Evolutionary conservation across 2,329 filamentous ascomycete species (phyloP), one percentile per base, ranked within the genome.

Genomic region (Cercospora beticola): DNA sequence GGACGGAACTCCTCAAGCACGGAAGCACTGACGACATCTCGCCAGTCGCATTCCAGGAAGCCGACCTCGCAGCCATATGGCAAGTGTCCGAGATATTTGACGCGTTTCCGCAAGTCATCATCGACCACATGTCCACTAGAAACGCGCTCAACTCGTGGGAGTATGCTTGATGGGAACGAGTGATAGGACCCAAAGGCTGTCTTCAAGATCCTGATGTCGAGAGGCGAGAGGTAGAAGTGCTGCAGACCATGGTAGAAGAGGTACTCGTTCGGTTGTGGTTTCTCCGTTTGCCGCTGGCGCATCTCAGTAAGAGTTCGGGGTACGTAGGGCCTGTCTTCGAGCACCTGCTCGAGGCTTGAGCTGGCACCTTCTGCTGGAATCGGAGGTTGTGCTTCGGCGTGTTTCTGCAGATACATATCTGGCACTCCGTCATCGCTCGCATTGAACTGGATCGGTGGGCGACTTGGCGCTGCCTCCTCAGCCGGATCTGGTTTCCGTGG

Each of bases 1-100:
- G 84, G 81, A n/a, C 86, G 83, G 79, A 97, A 97, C 1, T 86
- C 85, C 46, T 88, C 88, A n/a, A 97, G 83, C 3, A 92, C 86
- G 62, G 92, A 90, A 0, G 89, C 85, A 3, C 89, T 86, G 5
- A 97, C 92, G 43, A 95, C 92, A 73, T 97, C 93, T 3, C 92
- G 93, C 94, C 94, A 97, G 78, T 97, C 93, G 76, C 94, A 97
- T 80, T 97, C 94, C 0, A 97, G 80, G 75, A 97, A 97, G 72
- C 86, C 93, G 52, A 97, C 92, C 72, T 97, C 90, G 78, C 93
- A 97, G n/a, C 94, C 94, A 62, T 91, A 89, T 0, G 94, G 94
- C 5, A 97, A 85, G 79, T 97, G 94, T 0, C 88, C 88, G 3
- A 97, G 86, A 72, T 97, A 97, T 78, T 95, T 97, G 65, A 92